Conservation (phyloP, 2,329 filamentous ascomycete species). For the Diaporthe caulivora region DNA sequence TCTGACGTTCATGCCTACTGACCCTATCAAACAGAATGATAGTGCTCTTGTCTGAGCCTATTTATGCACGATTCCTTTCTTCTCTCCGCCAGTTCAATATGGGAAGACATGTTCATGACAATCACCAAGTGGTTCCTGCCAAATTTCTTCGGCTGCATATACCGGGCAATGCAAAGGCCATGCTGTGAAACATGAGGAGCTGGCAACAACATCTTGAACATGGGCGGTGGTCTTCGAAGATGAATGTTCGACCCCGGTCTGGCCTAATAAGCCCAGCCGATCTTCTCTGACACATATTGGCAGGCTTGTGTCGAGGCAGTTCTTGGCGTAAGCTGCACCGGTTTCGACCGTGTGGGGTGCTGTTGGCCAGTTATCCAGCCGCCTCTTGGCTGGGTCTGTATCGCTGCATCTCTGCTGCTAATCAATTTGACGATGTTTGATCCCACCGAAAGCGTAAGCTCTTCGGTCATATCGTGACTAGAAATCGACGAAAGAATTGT, state of each 20-base stretch:
- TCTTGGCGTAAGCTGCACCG: slow-evolving; percentile 9
- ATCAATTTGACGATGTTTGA: not conserved
- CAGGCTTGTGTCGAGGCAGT: not conserved
- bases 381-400: not conserved
- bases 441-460: not conserved
- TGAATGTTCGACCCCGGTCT: not conserved
- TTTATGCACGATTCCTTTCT: no score
- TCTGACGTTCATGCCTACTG: no score
- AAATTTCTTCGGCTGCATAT: no score
- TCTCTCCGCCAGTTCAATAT: no score
- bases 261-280: not conserved
- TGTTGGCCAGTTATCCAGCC: not conserved
- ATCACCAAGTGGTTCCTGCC: no score
- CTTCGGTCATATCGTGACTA: not conserved
- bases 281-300: not conserved
- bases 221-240: not conserved
- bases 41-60: no score
- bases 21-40: no score
- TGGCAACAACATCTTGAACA: not conserved
- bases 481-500: not conserved
- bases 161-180: not conserved
- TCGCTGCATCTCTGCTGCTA: not conserved
- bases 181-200: not conserved
- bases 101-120: no score
- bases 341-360: not conserved